Conservation (phyloP, 768 basidiomycete genomes). For the Russula brevipes region DNA sequence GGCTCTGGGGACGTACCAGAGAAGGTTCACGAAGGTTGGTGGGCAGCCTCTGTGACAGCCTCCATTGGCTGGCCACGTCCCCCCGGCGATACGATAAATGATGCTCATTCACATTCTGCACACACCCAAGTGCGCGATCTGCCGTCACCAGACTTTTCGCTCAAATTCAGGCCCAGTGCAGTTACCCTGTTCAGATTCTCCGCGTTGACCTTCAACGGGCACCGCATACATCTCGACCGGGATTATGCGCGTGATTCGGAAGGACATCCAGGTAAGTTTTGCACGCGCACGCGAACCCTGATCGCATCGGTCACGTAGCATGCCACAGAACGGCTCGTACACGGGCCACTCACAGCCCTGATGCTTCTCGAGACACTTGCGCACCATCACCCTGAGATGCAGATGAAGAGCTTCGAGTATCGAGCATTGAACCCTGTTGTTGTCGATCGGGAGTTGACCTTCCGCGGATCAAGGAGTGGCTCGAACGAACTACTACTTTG, state of each 20-base stretch:
- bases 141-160: constrained; percentile 53
- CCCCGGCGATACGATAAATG: too few relatives aligned
- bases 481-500: constrained; percentile 43
- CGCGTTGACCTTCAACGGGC: constrained; percentile 81
- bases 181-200: constrained; percentile 82
- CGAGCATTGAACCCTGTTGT: constrained; percentile 62
- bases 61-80: background rate
- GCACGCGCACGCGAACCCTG: background rate
- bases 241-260: constrained; percentile 62
- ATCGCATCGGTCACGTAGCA: background rate
- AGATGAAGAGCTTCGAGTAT: constrained; percentile 57
- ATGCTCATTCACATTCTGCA: constrained; percentile 25
- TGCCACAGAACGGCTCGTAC: constrained; percentile 67
- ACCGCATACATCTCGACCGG: constrained; percentile 78
- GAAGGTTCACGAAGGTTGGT: constrained; percentile 43
- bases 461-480: constrained; percentile 44
- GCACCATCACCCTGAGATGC: constrained; percentile 44
- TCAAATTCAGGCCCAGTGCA: constrained; percentile 59
- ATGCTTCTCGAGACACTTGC: constrained; percentile 64
- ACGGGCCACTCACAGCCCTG: constrained; percentile 76
- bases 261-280: constrained; percentile 60
- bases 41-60: background rate
- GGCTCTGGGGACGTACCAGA: constrained; percentile 28
- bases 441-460: constrained; percentile 45
- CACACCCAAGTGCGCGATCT: constrained; percentile 40